Percentiles rank a stretch among this genome's conserved stretches.
phyloP scores from a whole-genome alignment of 139 green algal genomes.

The Tetradesmus lagerheimii region DNA sequence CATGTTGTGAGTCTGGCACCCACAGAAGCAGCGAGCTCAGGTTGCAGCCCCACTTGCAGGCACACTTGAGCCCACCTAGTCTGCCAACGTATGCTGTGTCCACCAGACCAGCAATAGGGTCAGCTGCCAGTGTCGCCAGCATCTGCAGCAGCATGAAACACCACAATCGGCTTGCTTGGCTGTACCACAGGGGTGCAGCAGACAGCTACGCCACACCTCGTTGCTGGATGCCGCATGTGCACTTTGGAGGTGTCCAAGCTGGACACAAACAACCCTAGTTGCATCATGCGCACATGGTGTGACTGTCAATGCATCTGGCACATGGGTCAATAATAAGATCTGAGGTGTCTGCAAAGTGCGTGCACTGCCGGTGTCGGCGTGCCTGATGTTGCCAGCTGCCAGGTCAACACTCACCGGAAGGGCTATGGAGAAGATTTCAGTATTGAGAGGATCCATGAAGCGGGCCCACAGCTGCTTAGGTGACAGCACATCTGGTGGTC shows the following conservation, averaged over 20 bases:
- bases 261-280: no score
- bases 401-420: constrained; percentile 60
- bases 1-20: no score
- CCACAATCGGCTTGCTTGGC: neutral
- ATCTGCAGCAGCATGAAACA: constrained; percentile 51
- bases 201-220: neutral
- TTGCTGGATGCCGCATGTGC: no score
- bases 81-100: constrained; percentile 80
- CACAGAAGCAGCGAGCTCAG: neutral
- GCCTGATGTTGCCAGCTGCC: no score
- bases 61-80: constrained; percentile 49
- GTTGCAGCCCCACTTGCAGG: neutral
- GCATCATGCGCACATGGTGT: no score
- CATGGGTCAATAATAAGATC: no score
- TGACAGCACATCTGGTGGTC: neutral
- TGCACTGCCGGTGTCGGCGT: neutral
- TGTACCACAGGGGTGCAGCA: neutral
- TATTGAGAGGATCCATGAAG: constrained; percentile 46
- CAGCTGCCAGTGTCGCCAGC: constrained; percentile 73
- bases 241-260: no score
- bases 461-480: neutral
- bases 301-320: no score
- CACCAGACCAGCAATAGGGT: constrained; percentile 81
- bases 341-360: neutral
- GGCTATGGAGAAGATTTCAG: constrained; percentile 67